A percentile compares a stretch with the other conserved stretches of the same genome.
Evolutionary conservation across 805 yeast species (phyloP).

Genomic region (Candida koratica): DNA sequence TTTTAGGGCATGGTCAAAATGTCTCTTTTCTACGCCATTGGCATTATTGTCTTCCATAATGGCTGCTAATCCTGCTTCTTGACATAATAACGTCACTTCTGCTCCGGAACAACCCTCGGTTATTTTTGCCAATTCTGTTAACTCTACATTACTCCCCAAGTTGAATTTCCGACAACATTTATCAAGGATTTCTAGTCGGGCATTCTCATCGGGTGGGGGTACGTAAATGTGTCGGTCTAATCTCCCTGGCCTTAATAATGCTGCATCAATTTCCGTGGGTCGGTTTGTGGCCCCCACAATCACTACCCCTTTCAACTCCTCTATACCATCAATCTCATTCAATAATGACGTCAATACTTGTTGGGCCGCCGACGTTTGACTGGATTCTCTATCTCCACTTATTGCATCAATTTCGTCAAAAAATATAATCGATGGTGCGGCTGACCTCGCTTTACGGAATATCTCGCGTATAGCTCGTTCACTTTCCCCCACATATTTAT

Average conservation of each 20-base stretch:
- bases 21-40: slow-evolving; percentile 50
- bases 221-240: slow-evolving; percentile 91
- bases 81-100: slow-evolving; percentile 85
- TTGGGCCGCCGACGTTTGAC: slow-evolving; percentile 62
- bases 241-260: slow-evolving; percentile 92
- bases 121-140: slow-evolving; percentile 50
- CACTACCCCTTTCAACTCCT: slow-evolving; percentile 87
- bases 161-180: slow-evolving; percentile 69
- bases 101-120: slow-evolving; percentile 97
- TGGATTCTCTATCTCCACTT: slow-evolving; percentile 67
- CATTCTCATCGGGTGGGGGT: slow-evolving; percentile 81
- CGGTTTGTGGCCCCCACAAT: slow-evolving; percentile 95
- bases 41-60: slow-evolving; percentile 72
- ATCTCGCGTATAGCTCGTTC: slow-evolving; percentile 92
- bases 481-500: slow-evolving; percentile 93
- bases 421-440: slow-evolving; percentile 89
- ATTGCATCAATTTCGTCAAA: slow-evolving; percentile 97
- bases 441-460: slow-evolving; percentile 89
- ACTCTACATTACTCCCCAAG: slow-evolving; percentile 41
- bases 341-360: slow-evolving; percentile 86
- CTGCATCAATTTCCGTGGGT: slow-evolving; percentile 91
- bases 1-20: slow-evolving; percentile 66
- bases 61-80: slow-evolving; percentile 94
- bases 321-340: slow-evolving; percentile 97
- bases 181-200: slow-evolving; percentile 71